Conservation (phyloP, 2,329 filamentous ascomycete genomes). For the Calonectria pseudoturangicola region DNA sequence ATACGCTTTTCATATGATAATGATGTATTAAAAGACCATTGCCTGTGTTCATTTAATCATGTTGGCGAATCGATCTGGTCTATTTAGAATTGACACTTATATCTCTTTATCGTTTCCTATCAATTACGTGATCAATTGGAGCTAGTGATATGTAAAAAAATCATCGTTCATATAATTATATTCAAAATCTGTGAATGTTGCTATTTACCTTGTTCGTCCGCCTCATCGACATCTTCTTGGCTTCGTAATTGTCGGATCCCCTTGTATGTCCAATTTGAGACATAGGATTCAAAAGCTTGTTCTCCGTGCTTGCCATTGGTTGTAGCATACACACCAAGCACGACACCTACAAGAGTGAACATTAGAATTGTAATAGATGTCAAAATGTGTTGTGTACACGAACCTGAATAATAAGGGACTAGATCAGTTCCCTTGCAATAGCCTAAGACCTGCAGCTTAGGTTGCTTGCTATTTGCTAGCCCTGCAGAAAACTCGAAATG, state of each 20-base stretch:
- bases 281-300: constrained; percentile 6
- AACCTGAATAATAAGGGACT: constrained; percentile 11
- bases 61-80: no score
- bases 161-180: neutral
- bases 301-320: constrained; percentile 9
- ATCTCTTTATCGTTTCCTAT: no score
- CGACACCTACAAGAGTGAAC: neutral
- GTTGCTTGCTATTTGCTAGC: neutral
- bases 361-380: neutral
- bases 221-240: neutral
- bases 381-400: neutral
- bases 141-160: neutral
- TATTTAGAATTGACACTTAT: no score
- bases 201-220: neutral
- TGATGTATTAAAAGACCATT: no score
- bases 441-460: neutral
- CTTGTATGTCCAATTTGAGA: constrained; percentile 12
- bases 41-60: no score
- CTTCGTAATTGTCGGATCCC: neutral
- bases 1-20: no score
- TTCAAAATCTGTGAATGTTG: neutral
- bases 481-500: constrained; percentile 1
- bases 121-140: no score
- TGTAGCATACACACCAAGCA: constrained; percentile 1
- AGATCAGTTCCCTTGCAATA: neutral